Conservation (phyloP, 2,329 filamentous ascomycete species). For the Fusarium sp. region DNA sequence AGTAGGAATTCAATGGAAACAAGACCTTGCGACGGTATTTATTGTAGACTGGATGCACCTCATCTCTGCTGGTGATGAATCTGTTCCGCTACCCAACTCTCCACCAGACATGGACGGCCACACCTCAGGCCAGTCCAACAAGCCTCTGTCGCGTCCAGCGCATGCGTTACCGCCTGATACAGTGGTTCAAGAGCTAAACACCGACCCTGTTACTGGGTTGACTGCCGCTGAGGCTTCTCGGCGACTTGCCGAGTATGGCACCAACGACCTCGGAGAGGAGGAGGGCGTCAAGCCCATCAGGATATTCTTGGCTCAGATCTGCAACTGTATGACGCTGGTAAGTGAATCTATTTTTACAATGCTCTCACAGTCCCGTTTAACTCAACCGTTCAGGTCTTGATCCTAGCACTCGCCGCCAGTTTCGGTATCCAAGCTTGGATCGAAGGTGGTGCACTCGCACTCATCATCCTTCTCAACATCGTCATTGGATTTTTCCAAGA, state of each 20-base stretch:
- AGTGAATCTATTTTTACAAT: slow-evolving; percentile 9
- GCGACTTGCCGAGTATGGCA: slow-evolving; percentile 65
- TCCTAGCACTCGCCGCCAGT: slow-evolving; percentile 64
- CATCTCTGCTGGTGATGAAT: background rate
- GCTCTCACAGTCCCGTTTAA: too few relatives aligned
- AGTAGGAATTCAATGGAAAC: background rate
- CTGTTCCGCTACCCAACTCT: background rate
- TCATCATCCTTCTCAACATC: slow-evolving; percentile 67
- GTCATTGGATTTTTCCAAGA: slow-evolving; percentile 59
- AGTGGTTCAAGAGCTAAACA: slow-evolving; percentile 63
- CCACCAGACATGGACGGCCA: slow-evolving; percentile 18
- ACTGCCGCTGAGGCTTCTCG: slow-evolving; percentile 61
- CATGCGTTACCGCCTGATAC: slow-evolving; percentile 66
- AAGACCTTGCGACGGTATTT: background rate
- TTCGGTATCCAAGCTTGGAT: slow-evolving; percentile 67
- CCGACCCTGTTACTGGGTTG: slow-evolving; percentile 67
- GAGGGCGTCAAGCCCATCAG: slow-evolving; percentile 68
- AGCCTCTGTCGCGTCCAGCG: slow-evolving; percentile 67
- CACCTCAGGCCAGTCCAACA: slow-evolving; percentile 55
- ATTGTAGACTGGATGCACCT: background rate
- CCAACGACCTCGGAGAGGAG: slow-evolving; percentile 69
- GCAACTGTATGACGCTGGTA: slow-evolving; percentile 75
- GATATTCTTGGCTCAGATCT: slow-evolving; percentile 71
- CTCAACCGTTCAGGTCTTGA: slow-evolving; percentile 53
- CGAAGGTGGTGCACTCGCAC: slow-evolving; percentile 66